phyloP scores from a whole-genome alignment of 2,329 filamentous ascomycete species.

The Colletotrichum trifolii region DNA sequence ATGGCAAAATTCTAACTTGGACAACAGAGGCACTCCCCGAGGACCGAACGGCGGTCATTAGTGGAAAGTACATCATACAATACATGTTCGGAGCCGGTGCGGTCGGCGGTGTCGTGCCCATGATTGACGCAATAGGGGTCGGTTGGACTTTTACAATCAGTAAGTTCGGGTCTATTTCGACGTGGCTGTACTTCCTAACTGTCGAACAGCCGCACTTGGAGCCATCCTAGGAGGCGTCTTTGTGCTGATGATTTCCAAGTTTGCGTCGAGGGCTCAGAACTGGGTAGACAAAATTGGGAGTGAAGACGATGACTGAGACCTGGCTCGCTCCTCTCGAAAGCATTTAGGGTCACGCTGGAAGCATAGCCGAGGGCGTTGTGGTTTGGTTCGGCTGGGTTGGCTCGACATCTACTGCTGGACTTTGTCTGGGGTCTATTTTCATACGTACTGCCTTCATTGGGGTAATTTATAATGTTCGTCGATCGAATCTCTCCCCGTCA shows the following conservation, averaged over 20 bases:
- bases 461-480: too few species aligned
- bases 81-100: constrained; percentile 50
- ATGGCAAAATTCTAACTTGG: not conserved
- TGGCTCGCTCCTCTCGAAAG: too few species aligned
- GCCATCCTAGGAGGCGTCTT: constrained; percentile 13
- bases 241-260: constrained; percentile 26
- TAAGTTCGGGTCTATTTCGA: not conserved
- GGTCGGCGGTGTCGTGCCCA: constrained; percentile 61
- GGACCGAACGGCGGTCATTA: constrained; percentile 35
- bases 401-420: too few species aligned
- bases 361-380: too few species aligned
- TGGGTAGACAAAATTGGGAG: constrained; percentile 24
- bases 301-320: constrained; percentile 18
- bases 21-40: constrained; percentile 34
- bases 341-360: too few species aligned
- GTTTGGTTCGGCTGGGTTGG: too few species aligned
- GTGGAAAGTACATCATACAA: constrained; percentile 38
- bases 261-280: constrained; percentile 27
- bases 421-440: too few species aligned
- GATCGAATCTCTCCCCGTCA: too few species aligned
- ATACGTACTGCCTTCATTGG: too few species aligned
- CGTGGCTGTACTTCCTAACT: not conserved
- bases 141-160: constrained; percentile 63
- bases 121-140: constrained; percentile 61
- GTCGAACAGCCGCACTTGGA: constrained; percentile 12